Base-by-base conservation (phyloP, 352 stramenopile genomes). In the Plasmopara muralis region DNA sequence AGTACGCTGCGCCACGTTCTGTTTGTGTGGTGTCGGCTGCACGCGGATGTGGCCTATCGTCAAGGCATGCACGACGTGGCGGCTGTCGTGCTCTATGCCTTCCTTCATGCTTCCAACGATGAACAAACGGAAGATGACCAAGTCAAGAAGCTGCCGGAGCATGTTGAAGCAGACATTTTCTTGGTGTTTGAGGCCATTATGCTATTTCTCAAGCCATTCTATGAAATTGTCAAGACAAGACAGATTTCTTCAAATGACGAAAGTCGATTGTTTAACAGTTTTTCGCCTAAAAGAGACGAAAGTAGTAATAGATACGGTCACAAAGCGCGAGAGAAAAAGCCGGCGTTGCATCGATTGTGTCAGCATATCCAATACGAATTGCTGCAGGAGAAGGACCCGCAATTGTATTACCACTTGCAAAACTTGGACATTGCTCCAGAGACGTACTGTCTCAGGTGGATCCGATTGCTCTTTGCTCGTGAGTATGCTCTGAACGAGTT, bases 41-140 rank as follows among this genome's bases (percentile, higher is more conserved):
- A 93, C 44, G 70, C 83, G 6, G 76, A 87, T 25, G 73, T 93
- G 43, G 81, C 78, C n/a, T 93, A 93, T 38, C 76, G 82, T 18
- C 82, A 93, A 56, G 82, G 82, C 8, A 93, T 93, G 82, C 82
- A 93, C 50, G 82, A 93, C 45, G 77, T 93, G 43, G 77, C 72
- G 2, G 79, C 79, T 0, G 79, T 93, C 8, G 74, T 93, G 25
- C 71, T 93, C 20, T 93, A 83, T 42, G 72, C 82, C 7, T 85
- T 89, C 25, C 35, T 66, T 33, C 28, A 66, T n/a, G 9, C n/a
- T 39, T 10, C 28, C 31, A 25, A 56, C 14, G 33, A 48, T 28
- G 47, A 79, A 7, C 45, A 65, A 45, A 25, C 6, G 37, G 41
- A 50, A 31, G 3, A 6, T 15, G 10, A 29, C 29, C 34, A 57